These are phyloP conservation scores for Kodamaea arcana DNA, from an alignment of 1,139 yeast species.

Conservation along the genomic window DNA sequence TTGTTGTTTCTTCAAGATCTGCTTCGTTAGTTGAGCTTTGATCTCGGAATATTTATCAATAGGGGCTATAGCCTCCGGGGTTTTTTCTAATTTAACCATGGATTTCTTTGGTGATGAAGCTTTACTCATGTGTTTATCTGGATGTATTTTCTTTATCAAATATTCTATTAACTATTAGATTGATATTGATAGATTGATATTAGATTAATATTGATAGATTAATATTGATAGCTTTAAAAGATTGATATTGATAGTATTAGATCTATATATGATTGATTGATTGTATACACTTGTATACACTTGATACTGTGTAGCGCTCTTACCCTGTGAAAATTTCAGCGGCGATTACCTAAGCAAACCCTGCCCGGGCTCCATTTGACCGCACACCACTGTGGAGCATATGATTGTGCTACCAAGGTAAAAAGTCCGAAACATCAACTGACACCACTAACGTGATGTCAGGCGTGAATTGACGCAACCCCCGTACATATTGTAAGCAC, in stretches of 20 bases:
- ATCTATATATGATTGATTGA: too few relatives aligned
- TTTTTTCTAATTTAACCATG: slow-evolving; percentile 1
- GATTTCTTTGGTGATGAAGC: slow-evolving; percentile 2
- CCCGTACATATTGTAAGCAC: background rate
- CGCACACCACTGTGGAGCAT: background rate
- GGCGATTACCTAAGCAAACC: too few relatives aligned
- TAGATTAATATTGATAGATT: too few relatives aligned
- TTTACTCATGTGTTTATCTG: background rate
- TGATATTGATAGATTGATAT: too few relatives aligned
- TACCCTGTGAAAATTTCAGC: too few relatives aligned
- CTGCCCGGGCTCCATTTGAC: slow-evolving; percentile 3
- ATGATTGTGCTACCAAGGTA: background rate
- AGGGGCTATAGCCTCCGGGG: slow-evolving; percentile 10
- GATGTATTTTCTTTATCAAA: background rate
- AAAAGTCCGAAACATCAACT: background rate
- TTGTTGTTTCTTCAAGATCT: slow-evolving; percentile 59
- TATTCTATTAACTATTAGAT: too few relatives aligned
- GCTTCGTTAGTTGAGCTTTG: slow-evolving; percentile 63
- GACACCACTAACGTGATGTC: too few relatives aligned
- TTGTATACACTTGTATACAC: too few relatives aligned
- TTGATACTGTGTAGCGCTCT: too few relatives aligned
- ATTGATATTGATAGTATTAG: too few relatives aligned
- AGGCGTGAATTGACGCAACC: background rate
- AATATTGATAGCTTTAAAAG: too few relatives aligned
- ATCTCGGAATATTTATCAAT: slow-evolving; percentile 51